Conservation (phyloP, 208 protist genomes). For the Crithidia expoeki region DNA sequence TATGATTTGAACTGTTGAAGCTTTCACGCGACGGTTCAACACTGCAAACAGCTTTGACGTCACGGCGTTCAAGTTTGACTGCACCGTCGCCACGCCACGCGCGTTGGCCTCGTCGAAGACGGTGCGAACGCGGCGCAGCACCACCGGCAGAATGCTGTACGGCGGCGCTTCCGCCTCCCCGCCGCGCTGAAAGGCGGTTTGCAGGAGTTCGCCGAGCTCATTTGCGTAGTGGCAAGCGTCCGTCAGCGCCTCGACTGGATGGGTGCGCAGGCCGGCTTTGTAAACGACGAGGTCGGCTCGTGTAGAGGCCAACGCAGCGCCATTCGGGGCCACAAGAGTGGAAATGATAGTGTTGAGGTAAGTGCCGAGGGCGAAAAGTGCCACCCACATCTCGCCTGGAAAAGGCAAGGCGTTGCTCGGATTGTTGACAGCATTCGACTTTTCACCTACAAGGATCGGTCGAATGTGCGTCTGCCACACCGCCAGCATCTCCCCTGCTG, state of each 20-base stretch:
- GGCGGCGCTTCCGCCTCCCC: constrained; percentile 31
- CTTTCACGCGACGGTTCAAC: constrained; percentile 53
- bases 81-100: constrained; percentile 41
- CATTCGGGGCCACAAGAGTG: constrained; percentile 8
- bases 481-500: constrained; percentile 54
- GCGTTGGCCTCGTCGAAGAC: constrained; percentile 66
- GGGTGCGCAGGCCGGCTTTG: constrained; percentile 31
- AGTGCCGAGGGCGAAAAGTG: constrained; percentile 61
- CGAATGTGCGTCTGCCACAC: constrained; percentile 51
- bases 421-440: neutral
- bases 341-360: constrained; percentile 65
- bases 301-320: neutral
- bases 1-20: constrained; percentile 14
- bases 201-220: constrained; percentile 45
- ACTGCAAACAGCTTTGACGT: constrained; percentile 61
- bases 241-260: constrained; percentile 37
- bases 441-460: constrained; percentile 1
- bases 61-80: constrained; percentile 48
- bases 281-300: constrained; percentile 30
- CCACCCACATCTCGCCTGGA: constrained; percentile 66
- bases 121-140: constrained; percentile 61
- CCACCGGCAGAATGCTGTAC: constrained; percentile 63
- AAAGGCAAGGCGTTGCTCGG: constrained; percentile 17
- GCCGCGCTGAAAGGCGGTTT: constrained; percentile 35
- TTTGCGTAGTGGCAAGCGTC: constrained; percentile 64